phyloP scores from a whole-genome alignment of 2,329 filamentous ascomycete species.

The Penicillium sp. region DNA sequence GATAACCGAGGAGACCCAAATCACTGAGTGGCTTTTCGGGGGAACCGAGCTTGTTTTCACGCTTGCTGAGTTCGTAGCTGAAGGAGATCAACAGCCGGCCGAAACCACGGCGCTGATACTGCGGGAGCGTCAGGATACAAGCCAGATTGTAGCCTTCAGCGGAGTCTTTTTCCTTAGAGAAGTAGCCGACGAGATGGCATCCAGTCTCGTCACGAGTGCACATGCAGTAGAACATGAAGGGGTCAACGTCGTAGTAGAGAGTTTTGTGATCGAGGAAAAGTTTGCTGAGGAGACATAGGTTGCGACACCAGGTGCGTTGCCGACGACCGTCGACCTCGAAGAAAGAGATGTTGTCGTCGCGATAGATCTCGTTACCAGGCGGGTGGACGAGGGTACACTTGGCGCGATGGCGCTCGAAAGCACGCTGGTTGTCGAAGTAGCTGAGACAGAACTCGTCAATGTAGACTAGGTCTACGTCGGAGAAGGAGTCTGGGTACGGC shows the following conservation, averaged over 20 bases:
- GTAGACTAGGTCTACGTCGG: slow-evolving; percentile 85
- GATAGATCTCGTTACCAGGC: slow-evolving; percentile 96
- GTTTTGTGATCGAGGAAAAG: slow-evolving; percentile 98
- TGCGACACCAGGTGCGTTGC: slow-evolving; percentile 98
- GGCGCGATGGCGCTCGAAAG: slow-evolving; percentile 79
- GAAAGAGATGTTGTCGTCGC: slow-evolving; percentile 85
- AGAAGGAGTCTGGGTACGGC: slow-evolving; percentile 87
- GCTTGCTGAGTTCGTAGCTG: slow-evolving; percentile 93
- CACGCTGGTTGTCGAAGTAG: slow-evolving; percentile 81
- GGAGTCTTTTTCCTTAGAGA: slow-evolving; percentile 97
- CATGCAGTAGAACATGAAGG: slow-evolving; percentile 95
- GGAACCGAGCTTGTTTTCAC: slow-evolving; percentile 91
- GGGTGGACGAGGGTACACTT: slow-evolving; percentile 93
- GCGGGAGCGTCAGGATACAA: slow-evolving; percentile 93
- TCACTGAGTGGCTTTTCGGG: slow-evolving; percentile 96
- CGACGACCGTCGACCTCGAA: slow-evolving; percentile 98
- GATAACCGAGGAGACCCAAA: slow-evolving; percentile 87
- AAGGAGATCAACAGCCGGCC: slow-evolving; percentile 94
- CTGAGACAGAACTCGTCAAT: slow-evolving; percentile 96
- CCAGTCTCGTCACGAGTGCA: slow-evolving; percentile 89
- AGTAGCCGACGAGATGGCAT: slow-evolving; percentile 98
- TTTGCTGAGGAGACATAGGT: slow-evolving; percentile 92
- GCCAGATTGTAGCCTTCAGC: slow-evolving; percentile 97
- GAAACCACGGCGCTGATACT: slow-evolving; percentile 94
- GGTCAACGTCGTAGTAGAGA: slow-evolving; percentile 95